Conservation (phyloP, 768 basidiomycete species). For the Tylopilus plumbeoviolaceoides region DNA sequence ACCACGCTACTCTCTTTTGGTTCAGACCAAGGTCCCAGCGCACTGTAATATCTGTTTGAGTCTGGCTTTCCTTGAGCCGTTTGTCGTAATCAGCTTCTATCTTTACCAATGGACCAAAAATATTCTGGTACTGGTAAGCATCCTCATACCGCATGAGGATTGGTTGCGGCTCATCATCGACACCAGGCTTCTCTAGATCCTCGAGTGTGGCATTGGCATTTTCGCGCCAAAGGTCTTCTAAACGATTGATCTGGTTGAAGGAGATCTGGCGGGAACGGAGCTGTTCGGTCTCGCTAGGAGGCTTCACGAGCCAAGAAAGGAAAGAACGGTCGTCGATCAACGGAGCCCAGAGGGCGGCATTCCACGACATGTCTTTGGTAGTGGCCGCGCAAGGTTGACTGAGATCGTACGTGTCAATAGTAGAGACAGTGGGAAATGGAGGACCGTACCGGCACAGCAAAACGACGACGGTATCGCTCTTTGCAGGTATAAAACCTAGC, state of each 20-base stretch:
- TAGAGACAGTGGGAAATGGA: not conserved
- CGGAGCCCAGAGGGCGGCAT: conserved; percentile 95
- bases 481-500: conserved; percentile 98
- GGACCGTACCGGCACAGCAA: conserved; percentile 82
- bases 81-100: conserved; percentile 99
- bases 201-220: conserved; percentile 92
- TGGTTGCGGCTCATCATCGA: conserved; percentile 96
- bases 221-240: conserved; percentile 98
- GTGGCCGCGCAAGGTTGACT: conserved; percentile 98
- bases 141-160: conserved; percentile 92
- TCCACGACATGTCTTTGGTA: conserved; percentile 98
- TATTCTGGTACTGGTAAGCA: conserved; percentile 99
- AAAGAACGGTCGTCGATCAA: conserved; percentile 98
- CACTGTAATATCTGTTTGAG: conserved; percentile 93
- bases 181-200: conserved; percentile 94
- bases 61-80: conserved; percentile 95
- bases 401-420: conserved; percentile 1
- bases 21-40: conserved; percentile 98
- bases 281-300: conserved; percentile 94
- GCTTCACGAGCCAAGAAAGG: conserved; percentile 98
- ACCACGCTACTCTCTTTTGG: conserved; percentile 99
- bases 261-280: conserved; percentile 95
- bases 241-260: conserved; percentile 92
- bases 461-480: conserved; percentile 98
- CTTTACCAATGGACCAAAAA: conserved; percentile 98